Evolutionary conservation across 139 green algal species (phyloP), one percentile per base, ranked within the genome.

Genomic region (Edaphochlamys debaryana): DNA sequence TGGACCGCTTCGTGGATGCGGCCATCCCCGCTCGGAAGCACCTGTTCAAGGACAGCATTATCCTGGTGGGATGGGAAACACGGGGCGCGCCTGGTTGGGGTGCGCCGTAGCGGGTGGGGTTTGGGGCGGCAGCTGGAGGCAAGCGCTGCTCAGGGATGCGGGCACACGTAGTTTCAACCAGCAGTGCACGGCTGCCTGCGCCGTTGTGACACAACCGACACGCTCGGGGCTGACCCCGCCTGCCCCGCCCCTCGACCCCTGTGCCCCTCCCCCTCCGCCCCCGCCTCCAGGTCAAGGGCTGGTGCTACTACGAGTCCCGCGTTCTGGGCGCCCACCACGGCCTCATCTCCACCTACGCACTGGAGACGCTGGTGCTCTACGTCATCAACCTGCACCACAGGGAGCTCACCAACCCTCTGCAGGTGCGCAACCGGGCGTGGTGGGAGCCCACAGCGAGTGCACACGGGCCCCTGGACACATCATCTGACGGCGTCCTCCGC

Each of bases 261-360:
- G n/a, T n/a, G n/a, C n/a, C n/a, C n/a, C n/a, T n/a, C 20, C 56
- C 20, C 56, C 8, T 42, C 42, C 64, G 36, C n/a, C n/a, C n/a
- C 29, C 38, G 3, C 29, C 20, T 80, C 34, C 87, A 97, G 95
- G 91, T 98, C 63, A 99, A 99, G 89, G 96, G 96, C 0, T 99
- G 97, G 97, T 98, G 95, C 90, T 99, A 98, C 86, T 99, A 99
- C 79, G 97, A 99, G 91, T 95, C 90, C 82, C 89, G 96, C 6
- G 80, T 99, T 72, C 86, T 99, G 67, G 97, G 97, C 34, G 97
- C 97, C 0, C 95, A 99, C 84, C 95, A 99, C 81, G 95, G 94
- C 27, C 92, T 99, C 36, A 92, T 99, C 52, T 98, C 93, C 85
- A 98, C 95, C 4, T 99, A 99, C 88, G 97, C 94, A 0, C 84